Evolutionary conservation across 805 yeast species (phyloP), one percentile per base, ranked within the genome.

Genomic region (Suhomyces pyralidae): DNA sequence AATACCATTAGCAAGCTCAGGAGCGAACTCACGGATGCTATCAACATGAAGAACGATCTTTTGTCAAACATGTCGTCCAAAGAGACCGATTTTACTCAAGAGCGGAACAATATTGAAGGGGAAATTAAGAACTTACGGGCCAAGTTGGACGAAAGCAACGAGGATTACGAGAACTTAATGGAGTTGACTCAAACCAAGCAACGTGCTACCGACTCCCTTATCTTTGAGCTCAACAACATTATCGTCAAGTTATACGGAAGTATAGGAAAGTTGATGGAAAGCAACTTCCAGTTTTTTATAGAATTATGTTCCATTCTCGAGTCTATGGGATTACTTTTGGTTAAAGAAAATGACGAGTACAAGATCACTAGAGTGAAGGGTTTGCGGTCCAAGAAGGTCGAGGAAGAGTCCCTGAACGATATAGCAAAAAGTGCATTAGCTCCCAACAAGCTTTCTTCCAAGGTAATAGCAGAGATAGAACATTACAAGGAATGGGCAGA

Each of bases 321-420:
- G 62, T 78, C 86, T 3, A 83, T 91, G 76, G 97, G 97, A 0
- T 73, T 91, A 46, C 76, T 90, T 36, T 76, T 88, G 46, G 74
- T 81, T 2, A 76, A 76, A 48, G 66, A 66, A 9, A 52, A 51
- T 14, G 70, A 74, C 15, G 72, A 67, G 8, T 72, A 77, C 43
- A 78, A 77, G 48, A 81, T 88, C 26, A 83, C 83, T 46, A 78
- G 97, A 55, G 97, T 90, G 3, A 88, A 88, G 63, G 97, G 97
- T 0, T 70, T 88, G 55, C 75, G 84, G 55, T 78, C 80, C 47
- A 80, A 76, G 51, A 68, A 66, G 50, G 53, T 34, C 8, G 65
- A 70, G 40, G 74, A 69, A 9, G 71, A 64, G 9, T n/a, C 38
- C 5, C 15, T 9, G 15, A 24, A 20, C 30, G 45, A 42, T 24